These are phyloP conservation scores for Wallacemonas sp. DNA, from an alignment of 208 protist species.

Conservation along the genomic window DNA sequence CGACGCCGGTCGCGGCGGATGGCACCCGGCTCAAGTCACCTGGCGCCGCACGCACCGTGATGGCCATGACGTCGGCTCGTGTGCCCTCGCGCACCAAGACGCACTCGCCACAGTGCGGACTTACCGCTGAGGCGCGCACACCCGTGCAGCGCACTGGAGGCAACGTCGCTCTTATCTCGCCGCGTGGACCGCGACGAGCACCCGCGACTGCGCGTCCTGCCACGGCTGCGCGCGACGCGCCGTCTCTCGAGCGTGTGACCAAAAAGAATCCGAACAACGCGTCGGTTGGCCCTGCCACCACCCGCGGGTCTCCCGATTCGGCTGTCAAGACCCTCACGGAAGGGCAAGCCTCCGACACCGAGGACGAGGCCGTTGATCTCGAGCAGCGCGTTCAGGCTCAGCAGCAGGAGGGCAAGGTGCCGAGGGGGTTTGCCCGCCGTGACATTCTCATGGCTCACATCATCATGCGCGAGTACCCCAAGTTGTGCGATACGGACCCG, in stretches of 20 bases:
- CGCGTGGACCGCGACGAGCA: background rate
- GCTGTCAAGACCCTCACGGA: background rate
- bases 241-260: slow-evolving; percentile 4
- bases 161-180: background rate
- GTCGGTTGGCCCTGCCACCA: background rate
- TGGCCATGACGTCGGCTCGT: slow-evolving; percentile 8
- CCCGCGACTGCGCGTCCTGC: slow-evolving; percentile 12
- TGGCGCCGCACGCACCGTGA: slow-evolving; percentile 8
- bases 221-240: background rate
- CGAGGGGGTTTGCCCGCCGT: slow-evolving; percentile 25
- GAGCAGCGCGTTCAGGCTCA: slow-evolving; percentile 9
- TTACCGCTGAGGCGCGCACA: background rate
- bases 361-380: slow-evolving; percentile 4
- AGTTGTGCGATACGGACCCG: slow-evolving; percentile 21
- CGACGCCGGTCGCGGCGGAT: background rate
- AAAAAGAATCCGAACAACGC: slow-evolving; percentile 20
- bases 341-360: background rate
- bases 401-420: slow-evolving; percentile 20
- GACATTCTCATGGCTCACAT: slow-evolving; percentile 31
- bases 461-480: slow-evolving; percentile 52
- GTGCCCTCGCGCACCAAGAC: background rate
- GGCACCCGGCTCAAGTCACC: background rate
- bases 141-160: background rate
- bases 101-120: background rate
- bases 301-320: slow-evolving; percentile 2